Evolutionary conservation across 1,139 yeast genomes (phyloP).

Genomic region (Blastobotrys capitulatus): DNA sequence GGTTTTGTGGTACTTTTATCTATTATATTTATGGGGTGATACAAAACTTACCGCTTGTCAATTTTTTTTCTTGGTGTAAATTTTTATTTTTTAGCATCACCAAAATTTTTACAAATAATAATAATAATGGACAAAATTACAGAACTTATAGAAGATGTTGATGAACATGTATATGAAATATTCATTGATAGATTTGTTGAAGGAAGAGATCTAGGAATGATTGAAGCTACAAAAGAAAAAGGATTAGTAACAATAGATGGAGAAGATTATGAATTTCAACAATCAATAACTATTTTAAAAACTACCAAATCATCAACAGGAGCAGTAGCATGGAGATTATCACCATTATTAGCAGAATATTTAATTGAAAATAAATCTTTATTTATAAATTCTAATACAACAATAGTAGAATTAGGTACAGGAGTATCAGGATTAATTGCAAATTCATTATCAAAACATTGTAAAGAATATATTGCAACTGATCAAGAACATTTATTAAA

Average conservation of each 20-base stretch:
- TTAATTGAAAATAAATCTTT: constrained; percentile 24
- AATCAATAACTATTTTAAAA: constrained; percentile 33
- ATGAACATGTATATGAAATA: constrained; percentile 47
- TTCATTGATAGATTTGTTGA: constrained; percentile 33
- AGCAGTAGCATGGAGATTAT: constrained; percentile 58
- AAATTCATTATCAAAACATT: constrained; percentile 39
- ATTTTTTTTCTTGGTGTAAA: too few relatives aligned
- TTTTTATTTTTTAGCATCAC: too few relatives aligned
- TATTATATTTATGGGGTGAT: too few relatives aligned
- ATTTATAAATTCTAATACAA: constrained; percentile 16
- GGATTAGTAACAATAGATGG: constrained; percentile 36
- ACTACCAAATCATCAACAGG: constrained; percentile 55
- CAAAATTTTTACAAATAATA: too few relatives aligned
- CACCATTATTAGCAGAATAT: constrained; percentile 53
- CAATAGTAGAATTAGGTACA: constrained; percentile 58
- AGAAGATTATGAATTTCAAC: constrained; percentile 29
- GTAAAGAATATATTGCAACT: constrained; percentile 46
- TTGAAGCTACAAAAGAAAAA: constrained; percentile 30
- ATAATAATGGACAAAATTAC: not conserved
- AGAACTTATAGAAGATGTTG: constrained; percentile 28
- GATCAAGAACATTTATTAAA: constrained; percentile 58
- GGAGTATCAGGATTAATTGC: constrained; percentile 60
- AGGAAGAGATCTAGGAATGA: constrained; percentile 41
- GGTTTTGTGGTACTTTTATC: too few relatives aligned
- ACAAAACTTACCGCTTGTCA: too few relatives aligned